Conservation (phyloP, 805 yeast species). For the Tetrapisispora iriomotensis region DNA sequence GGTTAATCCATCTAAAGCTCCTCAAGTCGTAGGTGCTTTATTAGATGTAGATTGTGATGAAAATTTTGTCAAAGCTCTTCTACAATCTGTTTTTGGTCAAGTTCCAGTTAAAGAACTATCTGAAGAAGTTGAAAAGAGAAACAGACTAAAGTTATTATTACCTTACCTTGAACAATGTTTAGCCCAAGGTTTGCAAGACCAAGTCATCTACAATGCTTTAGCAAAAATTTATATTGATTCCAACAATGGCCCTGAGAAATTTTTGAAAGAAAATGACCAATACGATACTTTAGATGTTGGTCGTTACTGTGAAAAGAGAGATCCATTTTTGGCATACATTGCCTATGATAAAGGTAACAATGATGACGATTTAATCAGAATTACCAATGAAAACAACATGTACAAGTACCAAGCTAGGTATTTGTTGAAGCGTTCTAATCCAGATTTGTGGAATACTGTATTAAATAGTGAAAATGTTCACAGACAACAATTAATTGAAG, state of each 20-base stretch:
- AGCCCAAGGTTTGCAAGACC: conserved; percentile 75
- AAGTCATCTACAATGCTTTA: conserved; percentile 85
- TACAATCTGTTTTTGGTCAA: conserved; percentile 83
- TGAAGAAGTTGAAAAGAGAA: conserved; percentile 92
- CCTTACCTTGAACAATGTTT: conserved; percentile 90
- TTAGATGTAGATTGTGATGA: conserved; percentile 98
- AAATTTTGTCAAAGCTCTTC: conserved; percentile 64
- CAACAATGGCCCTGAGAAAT: conserved; percentile 94
- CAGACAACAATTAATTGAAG: conserved; percentile 87
- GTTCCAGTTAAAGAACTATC: conserved; percentile 88
- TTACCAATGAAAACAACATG: conserved; percentile 96
- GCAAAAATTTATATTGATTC: conserved; percentile 98
- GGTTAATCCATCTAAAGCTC: conserved; percentile 91
- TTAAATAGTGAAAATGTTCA: conserved; percentile 67
- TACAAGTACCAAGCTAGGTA: conserved; percentile 98
- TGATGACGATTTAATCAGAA: conserved; percentile 78
- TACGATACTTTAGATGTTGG: conserved; percentile 95
- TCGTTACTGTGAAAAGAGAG: conserved; percentile 97
- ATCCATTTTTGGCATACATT: conserved; percentile 94
- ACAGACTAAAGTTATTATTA: conserved; percentile 78
- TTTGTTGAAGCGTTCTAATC: conserved; percentile 79
- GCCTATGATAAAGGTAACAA: conserved; percentile 93
- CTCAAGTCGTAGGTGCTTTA: conserved; percentile 93
- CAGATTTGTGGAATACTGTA: conserved; percentile 71
- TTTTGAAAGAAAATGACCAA: conserved; percentile 78